Conservation (phyloP, 2,329 filamentous ascomycete genomes). For the Cladorrhinum sp. region DNA sequence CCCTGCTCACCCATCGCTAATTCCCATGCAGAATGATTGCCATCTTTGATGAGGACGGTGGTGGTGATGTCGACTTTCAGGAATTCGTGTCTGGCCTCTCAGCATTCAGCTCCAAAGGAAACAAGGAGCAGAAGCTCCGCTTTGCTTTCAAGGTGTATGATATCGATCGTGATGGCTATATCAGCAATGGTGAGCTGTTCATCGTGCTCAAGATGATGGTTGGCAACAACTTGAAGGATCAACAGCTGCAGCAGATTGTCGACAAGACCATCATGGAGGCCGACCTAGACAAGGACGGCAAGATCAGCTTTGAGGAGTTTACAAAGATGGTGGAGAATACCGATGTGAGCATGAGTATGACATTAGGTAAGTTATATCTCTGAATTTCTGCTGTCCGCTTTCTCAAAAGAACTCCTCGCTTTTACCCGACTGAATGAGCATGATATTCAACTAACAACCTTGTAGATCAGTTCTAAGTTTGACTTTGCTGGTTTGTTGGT, state of each 20-base stretch:
- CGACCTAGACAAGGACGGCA: constrained; percentile 90
- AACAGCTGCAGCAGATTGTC: constrained; percentile 98
- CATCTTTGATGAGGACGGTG: constrained; percentile 98
- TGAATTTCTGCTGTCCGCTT: neutral
- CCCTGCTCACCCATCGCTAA: neutral
- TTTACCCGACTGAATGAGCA: too few relatives aligned
- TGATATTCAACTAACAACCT: too few relatives aligned
- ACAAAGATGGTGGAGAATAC: constrained; percentile 98
- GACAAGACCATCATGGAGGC: constrained; percentile 99
- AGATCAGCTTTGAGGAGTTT: constrained; percentile 99
- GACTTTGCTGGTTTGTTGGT: neutral
- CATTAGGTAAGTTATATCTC: constrained; percentile 53
- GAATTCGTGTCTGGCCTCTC: constrained; percentile 95
- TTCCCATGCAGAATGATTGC: constrained; percentile 79
- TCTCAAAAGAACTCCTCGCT: too few relatives aligned
- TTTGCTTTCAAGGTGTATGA: constrained; percentile 99
- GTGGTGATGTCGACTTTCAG: constrained; percentile 96
- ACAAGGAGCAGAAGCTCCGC: constrained; percentile 96
- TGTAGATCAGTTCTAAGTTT: constrained; percentile 8
- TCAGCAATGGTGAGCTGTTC: constrained; percentile 97
- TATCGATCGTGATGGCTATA: constrained; percentile 97
- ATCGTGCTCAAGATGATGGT: constrained; percentile 99
- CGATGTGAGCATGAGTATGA: constrained; percentile 73
- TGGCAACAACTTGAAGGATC: constrained; percentile 96
- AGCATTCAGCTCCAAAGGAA: constrained; percentile 95